Evolutionary conservation across 441 rosid species (phyloP).

Genomic region (Pelargonium cotyledonis): DNA sequence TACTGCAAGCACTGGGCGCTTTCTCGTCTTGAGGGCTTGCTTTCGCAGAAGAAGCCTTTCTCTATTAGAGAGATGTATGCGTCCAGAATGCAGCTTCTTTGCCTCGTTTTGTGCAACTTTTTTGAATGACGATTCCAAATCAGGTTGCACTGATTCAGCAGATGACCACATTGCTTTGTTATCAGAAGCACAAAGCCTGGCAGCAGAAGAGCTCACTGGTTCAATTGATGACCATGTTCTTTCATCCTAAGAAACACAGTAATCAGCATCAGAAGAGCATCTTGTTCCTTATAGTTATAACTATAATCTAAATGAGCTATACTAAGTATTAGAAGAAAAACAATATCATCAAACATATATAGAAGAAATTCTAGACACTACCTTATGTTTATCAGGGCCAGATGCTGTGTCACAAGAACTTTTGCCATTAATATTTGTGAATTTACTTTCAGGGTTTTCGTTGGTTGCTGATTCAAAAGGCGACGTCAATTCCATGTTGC

Average conservation of each 20-base stretch:
- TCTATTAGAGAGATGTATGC: constrained; percentile 55
- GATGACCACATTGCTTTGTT: constrained; percentile 21
- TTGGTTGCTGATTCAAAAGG: constrained; percentile 22
- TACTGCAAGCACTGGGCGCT: constrained; percentile 61
- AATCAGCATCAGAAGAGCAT: constrained; percentile 1
- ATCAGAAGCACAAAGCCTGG: constrained; percentile 17
- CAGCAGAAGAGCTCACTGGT: constrained; percentile 18
- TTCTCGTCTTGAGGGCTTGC: constrained; percentile 65
- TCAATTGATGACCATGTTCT: constrained; percentile 25
- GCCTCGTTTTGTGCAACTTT: constrained; percentile 18
- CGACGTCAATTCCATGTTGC: constrained; percentile 26
- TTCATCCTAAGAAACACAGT: background rate
- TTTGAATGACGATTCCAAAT: constrained; percentile 23
- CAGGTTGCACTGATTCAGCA: constrained; percentile 21
- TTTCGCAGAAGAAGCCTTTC: constrained; percentile 66
- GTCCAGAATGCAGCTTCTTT: constrained; percentile 28
- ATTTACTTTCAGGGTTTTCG: constrained; percentile 24
- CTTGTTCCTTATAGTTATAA: background rate
- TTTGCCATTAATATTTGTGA: constrained; percentile 14
- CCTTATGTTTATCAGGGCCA: constrained; percentile 29
- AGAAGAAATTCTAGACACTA: constrained; percentile 25
- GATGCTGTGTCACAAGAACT: constrained; percentile 26
- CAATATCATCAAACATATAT: constrained; percentile 10
- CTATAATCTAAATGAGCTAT: background rate
- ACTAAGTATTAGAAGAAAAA: constrained; percentile 5